Conservation (phyloP, 2,329 filamentous ascomycete species). For the Fusarium duplospermum region DNA sequence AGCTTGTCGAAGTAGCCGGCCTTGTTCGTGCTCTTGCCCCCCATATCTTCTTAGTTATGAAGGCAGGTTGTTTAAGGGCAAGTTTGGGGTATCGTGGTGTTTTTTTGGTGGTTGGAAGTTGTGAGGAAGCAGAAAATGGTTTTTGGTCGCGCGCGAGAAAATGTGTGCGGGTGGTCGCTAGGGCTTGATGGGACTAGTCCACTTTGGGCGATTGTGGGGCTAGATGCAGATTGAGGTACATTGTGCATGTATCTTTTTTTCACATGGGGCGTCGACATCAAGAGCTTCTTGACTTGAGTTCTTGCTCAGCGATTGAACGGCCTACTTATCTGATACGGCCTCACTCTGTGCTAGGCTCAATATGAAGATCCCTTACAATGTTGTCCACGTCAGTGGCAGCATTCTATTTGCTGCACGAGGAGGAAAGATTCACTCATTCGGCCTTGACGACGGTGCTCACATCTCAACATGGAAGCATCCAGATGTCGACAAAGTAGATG, state of each 20-base stretch:
- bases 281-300: constrained; percentile 34
- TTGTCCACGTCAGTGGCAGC: constrained; percentile 65
- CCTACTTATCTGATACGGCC: constrained; percentile 4
- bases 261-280: constrained; percentile 16
- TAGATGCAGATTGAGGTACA: constrained; percentile 41
- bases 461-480: constrained; percentile 72
- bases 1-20: constrained; percentile 99
- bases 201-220: constrained; percentile 24
- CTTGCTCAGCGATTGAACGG: constrained; percentile 15
- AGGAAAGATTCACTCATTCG: constrained; percentile 76
- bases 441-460: constrained; percentile 65
- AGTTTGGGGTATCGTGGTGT: constrained; percentile 47
- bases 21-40: constrained; percentile 94
- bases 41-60: constrained; percentile 96
- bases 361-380: constrained; percentile 74
- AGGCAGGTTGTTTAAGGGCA: constrained; percentile 99
- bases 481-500: constrained; percentile 50
- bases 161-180: constrained; percentile 52
- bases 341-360: constrained; percentile 9
- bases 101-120: constrained; percentile 42
- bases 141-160: constrained; percentile 39
- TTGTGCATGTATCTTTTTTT: constrained; percentile 51
- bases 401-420: constrained; percentile 81
- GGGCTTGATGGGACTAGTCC: constrained; percentile 51
- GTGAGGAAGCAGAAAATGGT: constrained; percentile 31